Percentiles rank a stretch among this genome's conserved stretches.
Conservation (phyloP, 1,139 yeast genomes). For the Suhomyces coccinellae region DNA sequence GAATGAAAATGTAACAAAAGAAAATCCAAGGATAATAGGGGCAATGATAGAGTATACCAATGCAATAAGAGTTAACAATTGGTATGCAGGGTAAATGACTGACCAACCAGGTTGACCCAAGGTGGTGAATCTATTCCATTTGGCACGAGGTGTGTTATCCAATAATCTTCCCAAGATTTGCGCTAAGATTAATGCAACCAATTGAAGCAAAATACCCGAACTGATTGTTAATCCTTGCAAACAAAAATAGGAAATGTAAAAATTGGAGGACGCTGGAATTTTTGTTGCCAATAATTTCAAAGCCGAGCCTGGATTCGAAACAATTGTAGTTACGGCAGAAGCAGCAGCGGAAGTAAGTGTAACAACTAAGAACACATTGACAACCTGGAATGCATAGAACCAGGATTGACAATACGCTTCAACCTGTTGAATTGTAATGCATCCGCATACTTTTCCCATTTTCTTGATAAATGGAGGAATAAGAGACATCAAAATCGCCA, state of each 20-base stretch:
- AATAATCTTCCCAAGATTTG: constrained; percentile 48
- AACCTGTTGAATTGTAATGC: constrained; percentile 65
- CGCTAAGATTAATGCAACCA: constrained; percentile 47
- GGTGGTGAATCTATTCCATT: constrained; percentile 45
- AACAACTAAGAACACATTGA: constrained; percentile 78
- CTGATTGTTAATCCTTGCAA: constrained; percentile 46
- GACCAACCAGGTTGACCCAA: constrained; percentile 48
- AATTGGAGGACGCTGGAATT: constrained; percentile 70
- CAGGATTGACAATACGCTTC: constrained; percentile 84
- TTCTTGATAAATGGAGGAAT: constrained; percentile 73
- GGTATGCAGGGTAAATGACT: constrained; percentile 41
- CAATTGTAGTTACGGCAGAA: constrained; percentile 60
- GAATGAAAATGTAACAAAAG: constrained; percentile 45
- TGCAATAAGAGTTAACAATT: constrained; percentile 41
- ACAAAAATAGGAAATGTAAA: constrained; percentile 55
- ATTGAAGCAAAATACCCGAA: constrained; percentile 40
- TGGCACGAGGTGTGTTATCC: constrained; percentile 45
- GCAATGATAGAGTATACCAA: constrained; percentile 44
- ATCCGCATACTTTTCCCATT: constrained; percentile 73
- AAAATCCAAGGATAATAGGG: constrained; percentile 50
- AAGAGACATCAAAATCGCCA: constrained; percentile 68
- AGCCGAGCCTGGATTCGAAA: constrained; percentile 52
- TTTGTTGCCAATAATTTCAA: constrained; percentile 57
- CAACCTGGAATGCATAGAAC: constrained; percentile 85
- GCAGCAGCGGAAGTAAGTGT: constrained; percentile 81